phyloP scores from a whole-genome alignment of 2,329 filamentous ascomycete genomes.

The Coniochaeta ligniaria region DNA sequence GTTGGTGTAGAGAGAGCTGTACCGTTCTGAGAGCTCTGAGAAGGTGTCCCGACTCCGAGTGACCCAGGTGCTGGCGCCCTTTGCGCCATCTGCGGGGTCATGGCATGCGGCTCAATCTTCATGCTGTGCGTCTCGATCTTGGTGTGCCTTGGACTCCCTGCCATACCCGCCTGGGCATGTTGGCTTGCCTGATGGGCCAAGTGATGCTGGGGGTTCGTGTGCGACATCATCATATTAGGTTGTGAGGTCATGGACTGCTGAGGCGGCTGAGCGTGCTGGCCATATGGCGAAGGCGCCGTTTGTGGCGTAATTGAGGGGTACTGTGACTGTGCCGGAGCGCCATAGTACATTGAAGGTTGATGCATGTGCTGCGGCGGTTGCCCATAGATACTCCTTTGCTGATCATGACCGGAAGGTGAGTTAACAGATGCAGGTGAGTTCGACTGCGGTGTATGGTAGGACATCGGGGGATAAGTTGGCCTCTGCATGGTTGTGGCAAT shows the following conservation, averaged over 20 bases:
- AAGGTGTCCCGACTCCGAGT: conserved; percentile 30
- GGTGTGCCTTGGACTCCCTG: conserved; percentile 51
- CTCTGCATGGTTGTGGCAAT: conserved; percentile 67
- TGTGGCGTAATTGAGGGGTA: conserved; percentile 63
- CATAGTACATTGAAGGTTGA: conserved; percentile 74
- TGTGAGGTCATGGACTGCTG: conserved; percentile 57
- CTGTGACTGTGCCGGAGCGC: conserved; percentile 43
- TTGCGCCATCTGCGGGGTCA: conserved; percentile 51
- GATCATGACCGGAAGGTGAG: conserved; percentile 82
- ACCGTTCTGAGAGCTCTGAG: conserved; percentile 29
- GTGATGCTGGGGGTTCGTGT: conserved; percentile 48
- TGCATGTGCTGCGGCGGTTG: conserved; percentile 73
- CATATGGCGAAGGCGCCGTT: conserved; percentile 51
- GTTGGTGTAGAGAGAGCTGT: conserved; percentile 36
- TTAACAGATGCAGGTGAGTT: conserved; percentile 91
- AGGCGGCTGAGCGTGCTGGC: conserved; percentile 44
- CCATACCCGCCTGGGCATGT: conserved; percentile 47
- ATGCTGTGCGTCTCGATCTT: conserved; percentile 56
- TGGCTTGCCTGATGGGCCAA: conserved; percentile 54
- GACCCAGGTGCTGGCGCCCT: conserved; percentile 44
- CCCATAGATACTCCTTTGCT: conserved; percentile 80
- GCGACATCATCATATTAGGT: conserved; percentile 61
- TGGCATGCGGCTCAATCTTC: conserved; percentile 29
- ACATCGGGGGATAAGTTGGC: conserved; percentile 78
- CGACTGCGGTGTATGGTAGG: conserved; percentile 89